Evolutionary conservation across 1,284 basidiomycete species (phyloP), one percentile per base, ranked within the genome.

Genomic region (Ganoderma multipileum): DNA sequence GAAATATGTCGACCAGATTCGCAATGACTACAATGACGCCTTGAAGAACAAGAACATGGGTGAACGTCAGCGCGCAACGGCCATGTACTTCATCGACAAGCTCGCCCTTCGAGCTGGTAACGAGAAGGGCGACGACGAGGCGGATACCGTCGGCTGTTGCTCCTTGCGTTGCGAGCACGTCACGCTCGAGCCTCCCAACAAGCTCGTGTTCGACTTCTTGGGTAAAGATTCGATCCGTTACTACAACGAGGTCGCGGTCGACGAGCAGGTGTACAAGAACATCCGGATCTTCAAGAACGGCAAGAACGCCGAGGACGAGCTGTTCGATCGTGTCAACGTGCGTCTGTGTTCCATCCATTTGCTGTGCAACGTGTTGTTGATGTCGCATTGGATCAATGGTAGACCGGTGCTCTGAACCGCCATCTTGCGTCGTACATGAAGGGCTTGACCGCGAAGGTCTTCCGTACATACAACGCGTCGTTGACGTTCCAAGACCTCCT

Each of bases 401-500:
- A 98, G 95, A 97, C 96, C 0, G 82, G 86, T 2, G 83, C 85
- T 2, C 82, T 99, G 71, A 99, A 99, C 84, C 96, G 96, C 78
- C 95, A 98, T 80, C 85, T 99, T 67, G 89, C 88, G 57, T 89
- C 87, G 52, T 95, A 97, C 80, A 99, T 98, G 96, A 94, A 96
- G 74, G 97, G 97, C 20, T 86, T 99, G 30, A 97, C 96, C 1
- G 96, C 96, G 65, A 99, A 98, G 80, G 96, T 99, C 28, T 99
- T 99, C 87, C 96, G 96, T 95, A 99, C 96, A 66, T 99, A 95
- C 83, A 99, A 99, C 78, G 96, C 96, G 20, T 98, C 96, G 36
- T 91, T 90, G 81, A 97, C 96, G 1, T 97, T 64, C 85, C 95
- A 98, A 78, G 83, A 93, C 62, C 91, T 97, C 74, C 84, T 98